Conservation (phyloP, 257 asterid genomes). For the Ajuga chamaepitys region DNA sequence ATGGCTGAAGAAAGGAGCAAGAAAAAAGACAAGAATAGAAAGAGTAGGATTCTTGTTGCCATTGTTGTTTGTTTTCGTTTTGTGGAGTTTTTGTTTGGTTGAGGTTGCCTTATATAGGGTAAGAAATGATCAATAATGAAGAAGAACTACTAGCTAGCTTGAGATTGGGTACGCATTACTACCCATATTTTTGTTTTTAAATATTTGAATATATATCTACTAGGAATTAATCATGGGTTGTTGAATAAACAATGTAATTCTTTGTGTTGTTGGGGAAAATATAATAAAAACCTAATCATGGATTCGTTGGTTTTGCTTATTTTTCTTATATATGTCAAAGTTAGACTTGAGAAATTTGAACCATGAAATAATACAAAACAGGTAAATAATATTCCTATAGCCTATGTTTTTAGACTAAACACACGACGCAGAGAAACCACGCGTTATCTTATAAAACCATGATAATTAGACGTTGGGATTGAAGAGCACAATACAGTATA, state of each 20-base stretch:
- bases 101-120: constrained; percentile 24
- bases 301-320: too few relatives aligned
- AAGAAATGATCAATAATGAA: background rate
- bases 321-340: too few relatives aligned
- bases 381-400: too few relatives aligned
- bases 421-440: too few relatives aligned
- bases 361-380: too few relatives aligned
- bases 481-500: too few relatives aligned
- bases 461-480: too few relatives aligned
- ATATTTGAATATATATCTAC: background rate
- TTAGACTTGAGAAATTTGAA: too few relatives aligned
- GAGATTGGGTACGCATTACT: background rate
- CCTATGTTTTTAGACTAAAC: too few relatives aligned
- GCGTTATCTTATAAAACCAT: too few relatives aligned
- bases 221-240: constrained; percentile 15
- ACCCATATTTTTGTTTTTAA: background rate
- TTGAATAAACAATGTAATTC: background rate
- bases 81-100: constrained; percentile 9
- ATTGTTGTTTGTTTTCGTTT: constrained; percentile 12
- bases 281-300: background rate
- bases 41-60: constrained; percentile 15
- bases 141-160: background rate
- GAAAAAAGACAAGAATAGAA: constrained; percentile 11
- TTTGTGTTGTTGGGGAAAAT: constrained; percentile 11
- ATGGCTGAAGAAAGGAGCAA: constrained; percentile 26